These are phyloP conservation scores for Aspergillus campestris DNA, from an alignment of 495 filamentous ascomycete genomes.

Conservation along the genomic window DNA sequence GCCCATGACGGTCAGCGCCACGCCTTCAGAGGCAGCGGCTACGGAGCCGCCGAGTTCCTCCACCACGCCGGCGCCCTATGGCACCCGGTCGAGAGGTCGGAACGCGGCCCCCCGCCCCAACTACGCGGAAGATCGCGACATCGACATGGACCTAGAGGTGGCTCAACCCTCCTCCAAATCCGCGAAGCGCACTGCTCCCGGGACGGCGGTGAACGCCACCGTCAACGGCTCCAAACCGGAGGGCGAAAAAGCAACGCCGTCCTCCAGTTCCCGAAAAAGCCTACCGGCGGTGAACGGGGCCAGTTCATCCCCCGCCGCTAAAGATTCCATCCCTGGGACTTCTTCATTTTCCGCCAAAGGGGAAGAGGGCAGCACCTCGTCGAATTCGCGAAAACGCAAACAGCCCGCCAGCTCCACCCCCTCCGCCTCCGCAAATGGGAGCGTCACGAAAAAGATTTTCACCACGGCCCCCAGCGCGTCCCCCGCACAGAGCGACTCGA, in stretches of 20 bases:
- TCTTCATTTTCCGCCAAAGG: slow-evolving; percentile 50
- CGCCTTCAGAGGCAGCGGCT: slow-evolving; percentile 32
- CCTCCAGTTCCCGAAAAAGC: slow-evolving; percentile 34
- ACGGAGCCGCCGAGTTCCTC: slow-evolving; percentile 33
- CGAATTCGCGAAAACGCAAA: slow-evolving; percentile 65
- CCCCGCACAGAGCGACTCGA: slow-evolving; percentile 44
- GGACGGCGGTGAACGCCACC: slow-evolving; percentile 15
- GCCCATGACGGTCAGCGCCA: slow-evolving; percentile 45
- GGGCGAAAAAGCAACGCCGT: slow-evolving; percentile 33
- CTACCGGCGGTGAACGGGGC: slow-evolving; percentile 29
- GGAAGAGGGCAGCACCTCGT: slow-evolving; percentile 27
- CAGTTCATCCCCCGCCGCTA: slow-evolving; percentile 24
- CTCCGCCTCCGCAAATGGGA: slow-evolving; percentile 24
- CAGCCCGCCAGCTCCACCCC: slow-evolving; percentile 49
- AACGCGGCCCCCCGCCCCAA: slow-evolving; percentile 79
- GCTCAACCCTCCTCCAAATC: slow-evolving; percentile 38
- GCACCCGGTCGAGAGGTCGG: slow-evolving; percentile 89
- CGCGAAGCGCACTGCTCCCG: slow-evolving; percentile 29
- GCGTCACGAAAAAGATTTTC: slow-evolving; percentile 36
- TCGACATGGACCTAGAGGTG: slow-evolving; percentile 72
- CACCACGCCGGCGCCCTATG: slow-evolving; percentile 64
- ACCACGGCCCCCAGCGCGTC: slow-evolving; percentile 35
- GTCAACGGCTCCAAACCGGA: slow-evolving; percentile 32
- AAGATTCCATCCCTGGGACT: slow-evolving; percentile 55
- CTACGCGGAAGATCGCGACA: slow-evolving; percentile 93